Percentiles rank a stretch among this genome's conserved stretches.
Conservation (phyloP, 2,329 filamentous ascomycete species). For the Botryosphaeria agaves region DNA sequence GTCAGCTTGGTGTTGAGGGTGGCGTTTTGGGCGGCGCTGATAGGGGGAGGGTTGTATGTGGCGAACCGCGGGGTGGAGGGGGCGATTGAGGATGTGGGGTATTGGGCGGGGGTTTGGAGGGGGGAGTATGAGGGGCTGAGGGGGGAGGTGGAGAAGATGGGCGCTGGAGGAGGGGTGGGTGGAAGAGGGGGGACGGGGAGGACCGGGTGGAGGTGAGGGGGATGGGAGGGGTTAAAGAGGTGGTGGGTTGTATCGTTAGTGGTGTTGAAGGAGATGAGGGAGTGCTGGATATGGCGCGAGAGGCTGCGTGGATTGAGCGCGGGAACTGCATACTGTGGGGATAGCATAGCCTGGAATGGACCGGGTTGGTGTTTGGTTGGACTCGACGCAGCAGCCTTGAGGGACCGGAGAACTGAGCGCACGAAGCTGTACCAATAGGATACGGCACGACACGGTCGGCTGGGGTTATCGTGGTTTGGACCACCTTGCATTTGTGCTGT, state of each 20-base stretch:
- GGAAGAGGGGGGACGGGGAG: conserved; percentile 29
- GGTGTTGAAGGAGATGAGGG: no score
- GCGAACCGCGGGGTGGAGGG: conserved; percentile 46
- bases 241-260: background rate
- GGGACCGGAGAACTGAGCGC: no score
- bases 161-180: conserved; percentile 18
- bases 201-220: conserved; percentile 6
- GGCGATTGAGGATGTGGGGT: conserved; percentile 40
- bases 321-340: no score
- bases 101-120: conserved; percentile 19
- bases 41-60: conserved; percentile 36
- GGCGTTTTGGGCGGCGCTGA: conserved; percentile 45
- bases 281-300: no score
- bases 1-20: conserved; percentile 47
- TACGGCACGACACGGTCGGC: no score
- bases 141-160: conserved; percentile 4
- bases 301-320: no score
- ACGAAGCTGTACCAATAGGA: no score
- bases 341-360: no score
- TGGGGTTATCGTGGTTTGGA: no score
- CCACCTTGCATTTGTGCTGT: no score
- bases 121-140: conserved; percentile 20
- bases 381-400: no score
- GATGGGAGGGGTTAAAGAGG: background rate
- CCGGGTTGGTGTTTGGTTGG: no score